A percentile compares a stretch with the other conserved stretches of the same genome.
Conservation (phyloP, 2,329 filamentous ascomycete genomes). For the Chalara sp. region DNA sequence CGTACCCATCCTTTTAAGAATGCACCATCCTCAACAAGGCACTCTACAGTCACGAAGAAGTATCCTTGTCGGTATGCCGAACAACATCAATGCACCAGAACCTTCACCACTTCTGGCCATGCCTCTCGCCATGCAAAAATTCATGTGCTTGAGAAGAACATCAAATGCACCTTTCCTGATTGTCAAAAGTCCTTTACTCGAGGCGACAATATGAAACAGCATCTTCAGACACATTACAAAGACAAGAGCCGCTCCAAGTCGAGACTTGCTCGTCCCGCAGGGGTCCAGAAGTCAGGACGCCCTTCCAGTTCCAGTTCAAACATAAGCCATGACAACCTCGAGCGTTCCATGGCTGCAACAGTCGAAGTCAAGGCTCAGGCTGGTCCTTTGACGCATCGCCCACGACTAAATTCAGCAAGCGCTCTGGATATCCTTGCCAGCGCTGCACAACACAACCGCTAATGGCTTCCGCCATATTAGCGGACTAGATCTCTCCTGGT, state of each 20-base stretch:
- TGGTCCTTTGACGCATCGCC: too few relatives aligned
- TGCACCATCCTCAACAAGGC: not conserved
- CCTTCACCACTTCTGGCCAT: conserved; percentile 78
- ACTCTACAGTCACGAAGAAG: conserved; percentile 41
- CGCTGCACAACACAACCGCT: too few relatives aligned
- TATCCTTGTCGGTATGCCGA: conserved; percentile 71
- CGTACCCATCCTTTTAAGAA: too few relatives aligned
- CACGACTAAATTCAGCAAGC: too few relatives aligned
- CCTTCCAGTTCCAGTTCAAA: not conserved
- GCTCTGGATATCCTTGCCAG: too few relatives aligned
- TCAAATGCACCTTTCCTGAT: conserved; percentile 58
- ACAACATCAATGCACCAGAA: conserved; percentile 66
- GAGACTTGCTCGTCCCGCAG: not conserved
- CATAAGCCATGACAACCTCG: not conserved
- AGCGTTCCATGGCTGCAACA: too few relatives aligned
- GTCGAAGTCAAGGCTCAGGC: too few relatives aligned
- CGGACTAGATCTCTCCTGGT: too few relatives aligned
- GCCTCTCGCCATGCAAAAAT: conserved; percentile 82
- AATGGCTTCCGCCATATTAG: too few relatives aligned
- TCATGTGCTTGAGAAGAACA: conserved; percentile 74
- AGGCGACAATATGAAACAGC: conserved; percentile 84
- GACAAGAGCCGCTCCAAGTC: conserved; percentile 21
- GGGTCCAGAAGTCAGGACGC: not conserved
- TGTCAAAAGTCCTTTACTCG: conserved; percentile 78
- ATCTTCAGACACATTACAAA: conserved; percentile 70